Conservation (phyloP, 176 grass and related monocot genomes). For the Eragrostis nindensis region DNA sequence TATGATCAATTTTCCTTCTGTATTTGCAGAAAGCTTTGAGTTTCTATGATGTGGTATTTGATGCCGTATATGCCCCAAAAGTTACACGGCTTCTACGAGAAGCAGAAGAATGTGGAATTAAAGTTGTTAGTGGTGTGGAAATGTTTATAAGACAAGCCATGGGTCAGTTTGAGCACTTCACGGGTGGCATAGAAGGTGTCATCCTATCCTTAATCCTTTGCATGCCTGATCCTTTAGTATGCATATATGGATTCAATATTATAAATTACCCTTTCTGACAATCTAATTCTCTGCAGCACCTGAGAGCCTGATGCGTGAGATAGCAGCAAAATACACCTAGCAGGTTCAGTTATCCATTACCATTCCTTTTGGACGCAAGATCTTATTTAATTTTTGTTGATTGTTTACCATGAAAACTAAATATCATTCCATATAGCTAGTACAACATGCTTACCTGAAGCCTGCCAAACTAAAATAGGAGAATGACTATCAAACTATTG, state of each 20-base stretch:
- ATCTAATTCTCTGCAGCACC: conserved; percentile 68
- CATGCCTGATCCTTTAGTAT: not conserved
- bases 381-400: conserved; percentile 1
- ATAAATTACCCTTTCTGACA: conserved; percentile 29
- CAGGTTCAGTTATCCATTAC: conserved; percentile 42
- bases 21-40: conserved; percentile 73
- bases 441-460: conserved; percentile 16
- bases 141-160: conserved; percentile 96
- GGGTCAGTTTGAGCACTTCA: conserved; percentile 92
- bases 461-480: not conserved
- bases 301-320: conserved; percentile 79
- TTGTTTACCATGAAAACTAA: conserved; percentile 2
- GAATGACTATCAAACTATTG: not conserved
- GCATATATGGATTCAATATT: conserved; percentile 6
- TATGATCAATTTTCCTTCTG: conserved; percentile 35
- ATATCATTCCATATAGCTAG: conserved; percentile 10
- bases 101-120: conserved; percentile 72
- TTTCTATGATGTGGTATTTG: conserved; percentile 83
- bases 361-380: not conserved
- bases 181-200: conserved; percentile 69
- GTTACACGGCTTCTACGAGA: conserved; percentile 89
- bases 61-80: conserved; percentile 92
- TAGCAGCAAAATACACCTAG: conserved; percentile 76
- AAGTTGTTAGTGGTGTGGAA: conserved; percentile 90
- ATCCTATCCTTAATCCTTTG: conserved; percentile 19